phyloP scores from a whole-genome alignment of 768 basidiomycete genomes.

The Hydnomerulius pinastri region DNA sequence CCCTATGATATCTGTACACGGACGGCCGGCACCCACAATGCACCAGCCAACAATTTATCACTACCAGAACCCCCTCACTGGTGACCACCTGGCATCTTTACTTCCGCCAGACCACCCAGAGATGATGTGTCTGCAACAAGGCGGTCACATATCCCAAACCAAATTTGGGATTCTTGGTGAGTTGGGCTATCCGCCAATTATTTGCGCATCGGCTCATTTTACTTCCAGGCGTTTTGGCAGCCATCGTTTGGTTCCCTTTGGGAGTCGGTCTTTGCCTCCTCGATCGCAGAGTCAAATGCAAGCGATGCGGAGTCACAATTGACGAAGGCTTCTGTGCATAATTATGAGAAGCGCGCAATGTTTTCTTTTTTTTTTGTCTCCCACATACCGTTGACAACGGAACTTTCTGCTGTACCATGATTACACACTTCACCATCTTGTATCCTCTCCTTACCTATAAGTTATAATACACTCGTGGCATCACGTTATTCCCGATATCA shows the following conservation, averaged over 20 bases:
- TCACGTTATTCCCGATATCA: no score
- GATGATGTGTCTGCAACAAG: constrained; percentile 83
- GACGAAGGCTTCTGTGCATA: constrained; percentile 39
- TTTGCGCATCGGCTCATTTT: not conserved
- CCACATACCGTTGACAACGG: not conserved
- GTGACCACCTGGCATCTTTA: constrained; percentile 58
- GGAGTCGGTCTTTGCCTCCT: constrained; percentile 78
- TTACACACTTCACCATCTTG: no score
- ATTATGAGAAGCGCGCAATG: not conserved
- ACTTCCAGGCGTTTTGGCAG: constrained; percentile 71
- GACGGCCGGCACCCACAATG: constrained; percentile 29
- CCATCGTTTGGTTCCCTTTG: constrained; percentile 84
- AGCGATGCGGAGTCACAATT: constrained; percentile 43
- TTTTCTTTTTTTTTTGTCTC: not conserved
- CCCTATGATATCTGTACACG: constrained; percentile 21
- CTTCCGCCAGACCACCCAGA: constrained; percentile 79
- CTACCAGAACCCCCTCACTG: constrained; percentile 64
- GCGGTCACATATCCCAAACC: constrained; percentile 62
- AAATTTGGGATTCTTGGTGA: constrained; percentile 72
- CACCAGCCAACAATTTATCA: constrained; percentile 59
- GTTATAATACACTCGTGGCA: no score
- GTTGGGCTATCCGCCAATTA: constrained; percentile 20
- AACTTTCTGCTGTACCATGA: no score
- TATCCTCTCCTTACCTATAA: no score
- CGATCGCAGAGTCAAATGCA: constrained; percentile 69